These are phyloP conservation scores for Krasilnikovozyma curviuscula DNA, from an alignment of 768 basidiomycete genomes.

Conservation along the genomic window DNA sequence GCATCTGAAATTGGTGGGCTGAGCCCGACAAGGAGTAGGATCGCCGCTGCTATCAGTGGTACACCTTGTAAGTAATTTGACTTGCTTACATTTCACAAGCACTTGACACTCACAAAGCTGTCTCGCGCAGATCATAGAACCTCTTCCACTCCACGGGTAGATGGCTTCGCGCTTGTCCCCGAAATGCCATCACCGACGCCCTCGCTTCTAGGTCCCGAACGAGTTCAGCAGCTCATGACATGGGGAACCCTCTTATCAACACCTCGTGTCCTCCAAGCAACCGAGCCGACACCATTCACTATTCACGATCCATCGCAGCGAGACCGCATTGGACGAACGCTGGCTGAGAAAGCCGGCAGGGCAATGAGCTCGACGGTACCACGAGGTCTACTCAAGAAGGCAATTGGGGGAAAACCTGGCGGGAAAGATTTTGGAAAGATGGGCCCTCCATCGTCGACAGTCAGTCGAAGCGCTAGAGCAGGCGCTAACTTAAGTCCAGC, in stretches of 20 bases:
- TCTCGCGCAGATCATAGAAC: not conserved
- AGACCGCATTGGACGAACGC: conserved; percentile 58
- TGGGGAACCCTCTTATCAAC: conserved; percentile 89
- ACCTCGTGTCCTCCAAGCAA: conserved; percentile 57
- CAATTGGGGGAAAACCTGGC: not conserved
- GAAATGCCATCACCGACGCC: conserved; percentile 74
- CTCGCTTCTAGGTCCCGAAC: conserved; percentile 53
- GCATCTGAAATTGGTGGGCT: conserved; percentile 38
- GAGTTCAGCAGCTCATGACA: conserved; percentile 86
- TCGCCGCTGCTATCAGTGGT: conserved; percentile 81
- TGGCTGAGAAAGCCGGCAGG: conserved; percentile 64
- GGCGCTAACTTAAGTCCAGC: too few species aligned
- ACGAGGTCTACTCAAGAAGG: not conserved
- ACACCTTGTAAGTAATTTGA: conserved; percentile 50
- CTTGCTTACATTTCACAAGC: not conserved
- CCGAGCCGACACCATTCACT: conserved; percentile 36
- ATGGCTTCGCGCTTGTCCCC: conserved; percentile 56
- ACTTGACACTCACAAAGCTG: not conserved
- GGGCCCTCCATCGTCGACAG: not conserved
- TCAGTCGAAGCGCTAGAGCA: not conserved
- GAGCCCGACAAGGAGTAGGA: conserved; percentile 74
- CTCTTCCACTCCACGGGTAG: conserved; percentile 24
- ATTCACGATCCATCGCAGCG: conserved; percentile 57
- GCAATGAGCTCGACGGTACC: conserved; percentile 31
- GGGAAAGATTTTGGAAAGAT: not conserved